Evolutionary conservation across 805 yeast genomes (phyloP).

Genomic region (Wickerhamiella sorbophila): DNA sequence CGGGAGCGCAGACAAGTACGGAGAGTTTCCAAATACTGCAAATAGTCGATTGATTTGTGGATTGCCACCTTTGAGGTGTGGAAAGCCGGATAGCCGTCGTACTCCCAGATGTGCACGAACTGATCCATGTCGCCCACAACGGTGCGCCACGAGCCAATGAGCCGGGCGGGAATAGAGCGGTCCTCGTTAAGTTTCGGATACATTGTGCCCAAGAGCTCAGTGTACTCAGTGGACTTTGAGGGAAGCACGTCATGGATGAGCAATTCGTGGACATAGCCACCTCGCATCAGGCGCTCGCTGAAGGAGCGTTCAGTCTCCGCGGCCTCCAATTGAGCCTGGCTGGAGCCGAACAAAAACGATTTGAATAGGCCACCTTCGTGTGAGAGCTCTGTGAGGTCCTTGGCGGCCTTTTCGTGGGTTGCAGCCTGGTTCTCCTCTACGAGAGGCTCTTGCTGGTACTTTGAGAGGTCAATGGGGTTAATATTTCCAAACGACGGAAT

Average conservation of each 20-base stretch:
- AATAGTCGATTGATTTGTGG: slow-evolving; percentile 22
- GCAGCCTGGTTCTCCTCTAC: slow-evolving; percentile 6
- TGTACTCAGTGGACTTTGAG: slow-evolving; percentile 24
- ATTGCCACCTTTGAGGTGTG: slow-evolving; percentile 26
- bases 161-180: slow-evolving; percentile 22
- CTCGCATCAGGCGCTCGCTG: slow-evolving; percentile 26
- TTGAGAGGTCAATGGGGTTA: slow-evolving; percentile 20
- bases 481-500: slow-evolving; percentile 25
- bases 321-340: slow-evolving; percentile 23
- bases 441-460: slow-evolving; percentile 19
- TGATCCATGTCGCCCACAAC: slow-evolving; percentile 31
- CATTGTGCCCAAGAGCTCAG: slow-evolving; percentile 22
- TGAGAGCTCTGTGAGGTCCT: slow-evolving; percentile 3
- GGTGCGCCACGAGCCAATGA: slow-evolving; percentile 32
- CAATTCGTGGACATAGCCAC: slow-evolving; percentile 31
- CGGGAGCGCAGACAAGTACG: slow-evolving; percentile 26
- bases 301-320: slow-evolving; percentile 24
- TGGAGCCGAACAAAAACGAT: slow-evolving; percentile 28
- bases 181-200: slow-evolving; percentile 25
- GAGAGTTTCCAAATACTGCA: slow-evolving; percentile 21
- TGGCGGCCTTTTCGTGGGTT: slow-evolving; percentile 2
- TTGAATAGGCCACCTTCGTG: slow-evolving; percentile 19
- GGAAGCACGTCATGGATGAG: slow-evolving; percentile 27
- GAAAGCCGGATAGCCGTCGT: slow-evolving; percentile 29
- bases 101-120: slow-evolving; percentile 31